Conservation (phyloP, 305 asterid genomes). For the Fraxinus paxiana region DNA sequence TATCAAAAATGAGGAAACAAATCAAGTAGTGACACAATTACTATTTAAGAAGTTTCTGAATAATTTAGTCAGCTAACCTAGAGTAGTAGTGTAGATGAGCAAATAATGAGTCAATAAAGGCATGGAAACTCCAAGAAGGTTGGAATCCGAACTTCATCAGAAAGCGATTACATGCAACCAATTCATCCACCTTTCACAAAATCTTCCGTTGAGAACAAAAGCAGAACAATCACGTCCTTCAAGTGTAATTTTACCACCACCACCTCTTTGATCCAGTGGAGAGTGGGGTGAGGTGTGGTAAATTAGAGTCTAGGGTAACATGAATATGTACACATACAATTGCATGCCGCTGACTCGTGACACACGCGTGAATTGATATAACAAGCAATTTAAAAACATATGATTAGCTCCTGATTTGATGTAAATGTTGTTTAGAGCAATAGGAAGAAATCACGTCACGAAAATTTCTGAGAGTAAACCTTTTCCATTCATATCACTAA, state of each 20-base stretch:
- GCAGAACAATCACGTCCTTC: background rate
- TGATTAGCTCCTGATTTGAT: slow-evolving; percentile 8
- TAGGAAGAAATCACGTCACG: background rate
- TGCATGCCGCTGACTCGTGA: background rate
- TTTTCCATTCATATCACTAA: background rate
- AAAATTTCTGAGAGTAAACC: background rate
- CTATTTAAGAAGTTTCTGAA: background rate
- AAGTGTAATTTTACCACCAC: background rate
- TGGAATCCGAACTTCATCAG: background rate
- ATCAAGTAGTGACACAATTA: background rate
- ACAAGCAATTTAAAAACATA: background rate
- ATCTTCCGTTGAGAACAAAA: slow-evolving; percentile 17
- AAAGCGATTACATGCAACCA: background rate
- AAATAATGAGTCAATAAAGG: background rate
- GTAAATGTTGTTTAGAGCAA: background rate
- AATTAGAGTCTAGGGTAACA: background rate
- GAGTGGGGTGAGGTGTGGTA: background rate
- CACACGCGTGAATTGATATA: background rate
- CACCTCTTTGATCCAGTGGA: background rate
- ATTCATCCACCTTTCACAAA: slow-evolving; percentile 9
- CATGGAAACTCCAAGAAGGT: background rate
- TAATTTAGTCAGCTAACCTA: background rate
- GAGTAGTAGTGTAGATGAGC: background rate
- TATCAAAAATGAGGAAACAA: background rate
- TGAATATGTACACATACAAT: background rate